These are phyloP conservation scores for Mallotus nudiflorus DNA, from an alignment of 345 rosid genomes.

Conservation along the genomic window DNA sequence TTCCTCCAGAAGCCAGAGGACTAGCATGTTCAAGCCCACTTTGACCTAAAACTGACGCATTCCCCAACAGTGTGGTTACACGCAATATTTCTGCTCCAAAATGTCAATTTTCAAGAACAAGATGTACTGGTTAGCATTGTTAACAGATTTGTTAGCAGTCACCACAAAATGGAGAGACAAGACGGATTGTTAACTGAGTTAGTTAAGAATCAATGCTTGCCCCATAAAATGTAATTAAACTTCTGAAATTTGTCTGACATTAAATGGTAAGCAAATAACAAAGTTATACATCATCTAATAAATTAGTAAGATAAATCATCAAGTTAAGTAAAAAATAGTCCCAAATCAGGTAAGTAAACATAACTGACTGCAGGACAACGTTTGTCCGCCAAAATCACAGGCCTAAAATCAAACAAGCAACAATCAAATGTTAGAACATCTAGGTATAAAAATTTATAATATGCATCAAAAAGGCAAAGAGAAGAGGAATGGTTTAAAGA, in stretches of 20 bases:
- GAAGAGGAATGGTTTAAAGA: background rate
- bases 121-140: slow-evolving; percentile 90
- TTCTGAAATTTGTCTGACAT: slow-evolving; percentile 22
- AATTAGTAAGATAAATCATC: slow-evolving; percentile 9
- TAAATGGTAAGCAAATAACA: slow-evolving; percentile 13
- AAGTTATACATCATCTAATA: background rate
- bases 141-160: slow-evolving; percentile 62
- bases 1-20: slow-evolving; percentile 92
- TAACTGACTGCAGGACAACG: slow-evolving; percentile 1
- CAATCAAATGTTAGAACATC: slow-evolving; percentile 10
- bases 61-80: slow-evolving; percentile 98
- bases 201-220: slow-evolving; percentile 43
- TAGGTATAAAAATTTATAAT: background rate
- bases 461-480: background rate
- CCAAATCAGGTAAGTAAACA: background rate
- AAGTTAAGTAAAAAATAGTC: background rate
- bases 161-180: slow-evolving; percentile 56
- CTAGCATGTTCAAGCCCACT: slow-evolving; percentile 94
- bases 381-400: background rate
- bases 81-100: slow-evolving; percentile 98
- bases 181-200: slow-evolving; percentile 52
- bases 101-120: slow-evolving; percentile 96
- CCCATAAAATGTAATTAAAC: slow-evolving; percentile 28
- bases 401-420: background rate
- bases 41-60: slow-evolving; percentile 98